phyloP scores from a whole-genome alignment of 2,329 filamentous ascomycete genomes.

The Lecanicillium sp. region DNA sequence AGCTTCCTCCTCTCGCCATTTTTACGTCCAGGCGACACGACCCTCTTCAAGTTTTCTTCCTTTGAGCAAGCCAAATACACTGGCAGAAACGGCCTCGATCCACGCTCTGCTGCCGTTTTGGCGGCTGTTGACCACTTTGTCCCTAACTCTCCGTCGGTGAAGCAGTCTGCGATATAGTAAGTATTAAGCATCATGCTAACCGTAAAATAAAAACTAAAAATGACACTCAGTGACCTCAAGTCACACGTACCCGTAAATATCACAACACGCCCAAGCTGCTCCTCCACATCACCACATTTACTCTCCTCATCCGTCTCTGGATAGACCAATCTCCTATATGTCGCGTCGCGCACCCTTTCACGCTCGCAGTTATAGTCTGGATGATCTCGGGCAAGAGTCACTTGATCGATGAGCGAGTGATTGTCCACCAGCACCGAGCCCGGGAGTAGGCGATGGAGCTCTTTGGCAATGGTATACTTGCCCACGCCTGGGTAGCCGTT shows the following conservation, averaged over 20 bases:
- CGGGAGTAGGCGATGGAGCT: conserved; percentile 17
- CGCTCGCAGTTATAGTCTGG: conserved; percentile 16
- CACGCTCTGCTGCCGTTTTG: conserved; percentile 13
- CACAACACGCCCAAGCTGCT: conserved; percentile 11
- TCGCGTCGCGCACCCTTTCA: conserved; percentile 5
- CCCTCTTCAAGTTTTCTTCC: conserved; percentile 18
- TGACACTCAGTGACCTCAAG: too few species aligned
- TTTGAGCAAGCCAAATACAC: conserved; percentile 18
- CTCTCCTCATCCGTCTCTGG: conserved; percentile 8
- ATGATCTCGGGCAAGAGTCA: conserved; percentile 10
- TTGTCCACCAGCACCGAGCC: conserved; percentile 19
- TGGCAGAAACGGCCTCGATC: conserved; percentile 17
- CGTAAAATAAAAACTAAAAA: background rate
- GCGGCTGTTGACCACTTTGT: conserved; percentile 12
- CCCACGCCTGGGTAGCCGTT: conserved; percentile 23
- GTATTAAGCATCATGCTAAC: background rate
- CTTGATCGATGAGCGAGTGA: conserved; percentile 21
- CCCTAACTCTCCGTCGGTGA: conserved; percentile 5
- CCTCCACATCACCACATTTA: conserved; percentile 1
- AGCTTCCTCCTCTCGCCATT: conserved; percentile 13
- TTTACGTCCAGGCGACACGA: conserved; percentile 7
- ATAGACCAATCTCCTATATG: conserved; percentile 6
- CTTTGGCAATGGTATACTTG: conserved; percentile 21
- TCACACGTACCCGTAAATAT: conserved; percentile 20
- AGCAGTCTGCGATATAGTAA: conserved; percentile 3